Evolutionary conservation across 257 asterid species (phyloP).

Genomic region (Fraxinus anomala): DNA sequence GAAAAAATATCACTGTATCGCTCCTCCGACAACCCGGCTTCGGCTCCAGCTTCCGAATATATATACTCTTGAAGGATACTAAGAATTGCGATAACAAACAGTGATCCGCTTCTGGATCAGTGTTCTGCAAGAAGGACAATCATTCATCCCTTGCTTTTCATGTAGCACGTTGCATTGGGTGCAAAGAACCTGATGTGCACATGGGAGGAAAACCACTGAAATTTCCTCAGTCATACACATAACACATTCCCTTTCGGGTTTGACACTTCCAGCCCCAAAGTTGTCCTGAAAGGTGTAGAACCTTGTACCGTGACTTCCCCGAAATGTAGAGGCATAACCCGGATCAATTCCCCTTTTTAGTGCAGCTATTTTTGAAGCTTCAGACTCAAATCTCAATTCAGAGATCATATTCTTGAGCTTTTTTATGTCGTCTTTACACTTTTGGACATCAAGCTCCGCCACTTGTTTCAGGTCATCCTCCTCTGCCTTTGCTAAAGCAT

Average conservation of each 20-base stretch:
- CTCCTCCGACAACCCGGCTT: not conserved
- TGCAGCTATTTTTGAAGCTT: constrained; percentile 54
- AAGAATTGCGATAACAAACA: constrained; percentile 34
- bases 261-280: constrained; percentile 32
- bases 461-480: constrained; percentile 43
- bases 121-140: constrained; percentile 81
- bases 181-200: constrained; percentile 84
- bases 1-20: not conserved
- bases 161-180: constrained; percentile 53
- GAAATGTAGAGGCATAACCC: constrained; percentile 19
- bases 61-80: constrained; percentile 8
- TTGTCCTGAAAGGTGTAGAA: constrained; percentile 48
- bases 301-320: constrained; percentile 40
- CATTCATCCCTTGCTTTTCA: constrained; percentile 61
- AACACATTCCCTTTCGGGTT: constrained; percentile 72
- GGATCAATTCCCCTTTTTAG: constrained; percentile 40
- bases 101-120: constrained; percentile 48
- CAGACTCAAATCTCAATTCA: constrained; percentile 44
- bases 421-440: constrained; percentile 39
- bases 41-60: not conserved
- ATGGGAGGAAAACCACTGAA: constrained; percentile 74
- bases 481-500: constrained; percentile 37
- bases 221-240: constrained; percentile 75
- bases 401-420: constrained; percentile 46
- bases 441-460: constrained; percentile 39